Evolutionary conservation across 306 rosid species (phyloP).

Genomic region (Pyrus communis): DNA sequence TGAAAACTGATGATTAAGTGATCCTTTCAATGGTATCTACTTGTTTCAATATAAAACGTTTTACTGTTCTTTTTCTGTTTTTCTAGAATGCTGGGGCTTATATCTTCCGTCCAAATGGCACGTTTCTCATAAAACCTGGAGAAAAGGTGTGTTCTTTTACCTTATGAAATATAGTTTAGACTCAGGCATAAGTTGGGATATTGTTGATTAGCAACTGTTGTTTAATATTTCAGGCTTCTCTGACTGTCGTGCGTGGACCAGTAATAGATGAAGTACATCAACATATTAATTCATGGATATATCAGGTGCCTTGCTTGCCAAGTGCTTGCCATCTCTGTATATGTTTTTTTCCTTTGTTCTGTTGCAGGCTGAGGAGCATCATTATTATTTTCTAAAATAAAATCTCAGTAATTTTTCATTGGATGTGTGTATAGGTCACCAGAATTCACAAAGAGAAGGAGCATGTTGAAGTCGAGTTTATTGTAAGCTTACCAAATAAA

Average conservation of each 20-base stretch:
- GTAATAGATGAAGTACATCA: constrained; percentile 50
- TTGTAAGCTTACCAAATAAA: constrained; percentile 46
- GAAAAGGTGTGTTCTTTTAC: constrained; percentile 25
- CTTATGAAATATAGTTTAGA: constrained; percentile 2
- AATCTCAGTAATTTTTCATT: constrained; percentile 2
- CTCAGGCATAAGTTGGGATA: neutral
- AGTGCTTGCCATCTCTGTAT: constrained; percentile 4
- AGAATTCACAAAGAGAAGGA: constrained; percentile 81
- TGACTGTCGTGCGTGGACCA: constrained; percentile 41
- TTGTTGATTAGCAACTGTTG: constrained; percentile 1
- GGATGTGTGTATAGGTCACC: constrained; percentile 45
- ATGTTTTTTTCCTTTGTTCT: constrained; percentile 12
- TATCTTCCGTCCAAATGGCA: constrained; percentile 53
- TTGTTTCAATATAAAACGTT: neutral
- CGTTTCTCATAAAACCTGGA: constrained; percentile 32
- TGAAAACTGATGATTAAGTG: neutral
- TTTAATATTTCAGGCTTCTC: constrained; percentile 29
- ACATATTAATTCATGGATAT: constrained; percentile 42
- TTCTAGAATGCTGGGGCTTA: constrained; percentile 47
- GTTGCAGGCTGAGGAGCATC: neutral
- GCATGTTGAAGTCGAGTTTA: constrained; percentile 88
- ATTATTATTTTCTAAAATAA: constrained; percentile 10
- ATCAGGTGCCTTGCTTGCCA: constrained; percentile 35
- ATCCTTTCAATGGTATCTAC: neutral
- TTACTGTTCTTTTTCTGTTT: neutral